Base-by-base conservation (phyloP, 2,329 filamentous ascomycete species). In the Cyphellophora europaea region DNA sequence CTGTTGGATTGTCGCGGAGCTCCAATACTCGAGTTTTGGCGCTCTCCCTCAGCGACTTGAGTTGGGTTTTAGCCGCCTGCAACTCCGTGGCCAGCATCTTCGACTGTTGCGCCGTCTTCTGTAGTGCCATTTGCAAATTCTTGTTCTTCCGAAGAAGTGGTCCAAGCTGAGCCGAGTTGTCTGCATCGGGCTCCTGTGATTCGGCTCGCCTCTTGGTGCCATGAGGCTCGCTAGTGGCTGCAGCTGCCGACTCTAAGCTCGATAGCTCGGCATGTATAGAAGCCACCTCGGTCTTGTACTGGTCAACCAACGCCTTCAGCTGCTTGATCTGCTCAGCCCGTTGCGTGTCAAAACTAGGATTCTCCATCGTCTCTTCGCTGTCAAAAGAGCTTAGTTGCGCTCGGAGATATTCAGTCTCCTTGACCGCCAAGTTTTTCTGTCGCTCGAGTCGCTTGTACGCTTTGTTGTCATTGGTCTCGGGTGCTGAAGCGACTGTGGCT, bases 361-460 rank as follows among this genome's bases (percentile, higher is more conserved):
- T 83, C 0, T 84, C 47, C 30, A 89, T 78, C 35, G 77, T 75
- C 50, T 96, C 88, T 57, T 98, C 91, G 1, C 77, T 74, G 51
- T 96, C 85, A 41, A 93, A 82, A 0, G 83, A 81, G 60, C 88
- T 88, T 36, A 96, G 71, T 57, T 98, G 91, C 1, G 86, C 89
- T 14, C 91, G 82, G 5, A 98, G 71, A 54, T 93, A 94, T 48
- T 95, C 88, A 1, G 91, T 85, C 55, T 98, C 93, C 53, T 95
- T 95, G 15, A 86, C 71, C 0, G 88, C 86, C 5, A 98, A 71
- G 1, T 72, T 75, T 38, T 85, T 82, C 54, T 96, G 89, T 39
- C 91, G 73, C 50, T 98, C 89, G 0, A 95, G 64, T 19, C 91
- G 75, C 35, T 82, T 65, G 28, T 77, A 79, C 1, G 74, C 71